Evolutionary conservation across 257 asterid genomes (phyloP), one percentile per base, ranked within the genome.

Genomic region (Agastache rugosa): DNA sequence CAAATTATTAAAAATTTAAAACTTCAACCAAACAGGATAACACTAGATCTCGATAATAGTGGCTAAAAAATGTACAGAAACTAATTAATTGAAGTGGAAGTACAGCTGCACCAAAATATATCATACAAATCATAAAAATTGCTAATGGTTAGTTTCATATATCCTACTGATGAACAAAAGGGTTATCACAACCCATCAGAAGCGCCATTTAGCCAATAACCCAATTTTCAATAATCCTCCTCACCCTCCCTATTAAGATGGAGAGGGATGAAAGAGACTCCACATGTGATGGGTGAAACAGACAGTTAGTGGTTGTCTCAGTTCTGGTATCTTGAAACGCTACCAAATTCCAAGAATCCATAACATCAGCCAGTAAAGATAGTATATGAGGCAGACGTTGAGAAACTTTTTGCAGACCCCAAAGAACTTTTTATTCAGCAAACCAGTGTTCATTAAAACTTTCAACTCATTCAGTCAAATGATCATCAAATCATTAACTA

Each of bases 401-500:
- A 16, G 10, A 55, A 34, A 55, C 8, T 23, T 58, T 37, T 19
- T 34, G 35, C 10, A 8, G 25, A 44, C 12, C 47, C 56, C 27
- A 15, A 31, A 2, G 11, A 51, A n/a, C 58, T 16, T 45, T 10
- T 19, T 3, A 37, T 39, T 34, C 67, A 25, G 67, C 25, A 23
- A 63, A 61, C 25, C 67, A 23, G 22, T 31, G n/a, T 10, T 16
- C 23, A 77, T 12, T 12, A 29, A 41, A 60, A 25, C 17, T 19
- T 55, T 78, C 71, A 55, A 8, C 51, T 54, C 25, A 62, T 63
- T 42, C 11, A 53, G 29, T 8, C 39, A 44, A 65, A 56, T 3
- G 51, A 56, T 4, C 66, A 58, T 45, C 63, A 16, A 55, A 42
- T 11, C 51, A 75, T 42, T 53, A 41, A 17, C 37, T 59, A 76